Evolutionary conservation across 768 basidiomycete species (phyloP), one percentile per base, ranked within the genome.

Genomic region (Boletus reticulatus): DNA sequence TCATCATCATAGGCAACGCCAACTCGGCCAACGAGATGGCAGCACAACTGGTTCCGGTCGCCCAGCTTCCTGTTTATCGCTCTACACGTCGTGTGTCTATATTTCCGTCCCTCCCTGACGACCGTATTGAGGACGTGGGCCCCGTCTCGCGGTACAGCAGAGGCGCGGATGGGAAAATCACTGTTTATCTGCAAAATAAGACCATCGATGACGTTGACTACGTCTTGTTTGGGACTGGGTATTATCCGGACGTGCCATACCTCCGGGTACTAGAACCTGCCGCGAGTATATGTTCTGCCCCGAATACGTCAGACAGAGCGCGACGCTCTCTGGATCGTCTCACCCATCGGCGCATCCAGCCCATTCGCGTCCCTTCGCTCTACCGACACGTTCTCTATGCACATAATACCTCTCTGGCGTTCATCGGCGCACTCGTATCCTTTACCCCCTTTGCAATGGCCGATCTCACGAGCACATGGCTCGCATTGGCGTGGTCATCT

Each of bases 11-110:
- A 4, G 81, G 78, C 12, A 82, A 81, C 22, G 81, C 78, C 19
- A 79, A 81, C 48, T 82, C 81, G 2, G 72, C 74, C 36, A 83
- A 83, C 58, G 81, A 83, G 47, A 78, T 82, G 38, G 77, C 78
- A 1, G 74, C 77, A 2, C 79, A 81, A 36, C 69, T 82, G 0
- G 73, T 72, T 0, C 53, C 72, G 0, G 65, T 80, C 14, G 73
- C 73, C 1, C 56, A 67, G 36, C 56, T 67, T 1, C 80, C 81
- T 6, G 72, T 82, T 0, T 78, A 77, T 57, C 77, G 81, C 43
- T 79, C 77, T 13, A 73, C 76, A 24, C 78, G 81, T 3, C 73
- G 77, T 0, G 67, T 73, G 12, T 72, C 74, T 8, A 70, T 79
- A 59, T 78, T 77, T 49, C 73, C 74, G 2, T 72, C 66, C 48